Conservation (phyloP, 2,329 filamentous ascomycete genomes). For the Septoria linicola region DNA sequence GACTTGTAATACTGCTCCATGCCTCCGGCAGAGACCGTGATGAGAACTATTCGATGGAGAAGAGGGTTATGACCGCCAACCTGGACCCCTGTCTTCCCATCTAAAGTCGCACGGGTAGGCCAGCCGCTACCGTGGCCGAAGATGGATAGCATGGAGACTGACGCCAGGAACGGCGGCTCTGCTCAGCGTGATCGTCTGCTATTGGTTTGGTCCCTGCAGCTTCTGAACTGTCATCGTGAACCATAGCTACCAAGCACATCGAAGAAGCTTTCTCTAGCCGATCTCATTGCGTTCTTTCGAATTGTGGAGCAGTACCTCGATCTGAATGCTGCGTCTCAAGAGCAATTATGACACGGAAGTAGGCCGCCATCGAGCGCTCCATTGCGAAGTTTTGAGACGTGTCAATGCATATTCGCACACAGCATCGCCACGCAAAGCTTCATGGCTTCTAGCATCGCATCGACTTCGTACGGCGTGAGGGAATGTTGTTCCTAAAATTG, state of each 20-base stretch:
- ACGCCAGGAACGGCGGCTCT: neutral
- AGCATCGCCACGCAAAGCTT: too few relatives aligned
- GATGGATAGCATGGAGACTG: neutral
- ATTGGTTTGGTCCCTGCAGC: neutral
- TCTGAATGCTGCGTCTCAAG: too few relatives aligned
- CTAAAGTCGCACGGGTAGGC: neutral
- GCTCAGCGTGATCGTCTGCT: neutral
- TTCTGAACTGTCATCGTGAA: neutral
- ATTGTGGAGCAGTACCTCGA: neutral
- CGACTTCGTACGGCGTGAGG: neutral
- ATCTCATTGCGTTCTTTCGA: neutral
- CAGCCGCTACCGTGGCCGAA: neutral
- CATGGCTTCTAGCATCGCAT: too few relatives aligned
- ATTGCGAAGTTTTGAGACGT: too few relatives aligned
- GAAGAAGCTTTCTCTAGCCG: neutral
- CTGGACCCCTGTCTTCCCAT: neutral
- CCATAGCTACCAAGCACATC: neutral
- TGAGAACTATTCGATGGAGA: neutral
- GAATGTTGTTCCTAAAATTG: neutral
- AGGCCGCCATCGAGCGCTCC: too few relatives aligned
- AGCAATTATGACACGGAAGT: too few relatives aligned
- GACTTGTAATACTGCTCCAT: neutral
- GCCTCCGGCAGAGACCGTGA: neutral
- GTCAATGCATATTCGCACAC: too few relatives aligned
- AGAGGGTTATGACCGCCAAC: neutral